A percentile compares a stretch with the other conserved stretches of the same genome.
Conservation (phyloP, 2,329 filamentous ascomycete genomes). For the Exophiala spinifera region DNA sequence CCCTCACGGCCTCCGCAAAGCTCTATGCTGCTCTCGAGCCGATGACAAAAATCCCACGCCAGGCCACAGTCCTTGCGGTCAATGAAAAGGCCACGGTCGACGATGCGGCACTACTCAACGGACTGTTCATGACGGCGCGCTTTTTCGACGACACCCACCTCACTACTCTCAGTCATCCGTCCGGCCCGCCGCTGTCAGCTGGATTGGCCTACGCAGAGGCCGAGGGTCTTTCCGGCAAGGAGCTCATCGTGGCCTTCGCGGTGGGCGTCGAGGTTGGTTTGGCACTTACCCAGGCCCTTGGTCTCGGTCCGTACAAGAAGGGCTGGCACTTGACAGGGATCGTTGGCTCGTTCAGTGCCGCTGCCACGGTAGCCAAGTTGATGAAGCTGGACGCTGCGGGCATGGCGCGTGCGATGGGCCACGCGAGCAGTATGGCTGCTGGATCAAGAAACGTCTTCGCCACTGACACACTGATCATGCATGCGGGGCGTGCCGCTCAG, state of each 20-base stretch:
- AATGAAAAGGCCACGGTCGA: conserved; percentile 1
- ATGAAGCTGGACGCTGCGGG: conserved; percentile 2
- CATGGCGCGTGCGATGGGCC: conserved; percentile 4
- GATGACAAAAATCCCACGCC: background rate
- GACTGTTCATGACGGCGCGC: conserved; percentile 4
- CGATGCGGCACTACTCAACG: conserved; percentile 8
- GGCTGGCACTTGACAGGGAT: conserved; percentile 8
- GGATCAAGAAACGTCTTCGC: conserved; percentile 7
- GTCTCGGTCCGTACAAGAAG: conserved; percentile 7
- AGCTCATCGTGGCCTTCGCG: background rate
- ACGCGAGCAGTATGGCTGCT: conserved; percentile 2
- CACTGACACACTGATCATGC: conserved; percentile 6
- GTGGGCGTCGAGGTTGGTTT: conserved; percentile 7
- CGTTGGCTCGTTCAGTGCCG: conserved; percentile 3
- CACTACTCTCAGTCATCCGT: conserved; percentile 2
- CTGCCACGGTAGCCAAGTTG: background rate
- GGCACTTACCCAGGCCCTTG: conserved; percentile 1
- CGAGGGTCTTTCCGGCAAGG: conserved; percentile 2
- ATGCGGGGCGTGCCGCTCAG: background rate
- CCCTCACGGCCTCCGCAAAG: conserved; percentile 4
- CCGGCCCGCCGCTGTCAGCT: conserved; percentile 5
- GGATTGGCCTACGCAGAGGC: conserved; percentile 5
- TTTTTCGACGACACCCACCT: conserved; percentile 10
- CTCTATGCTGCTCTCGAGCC: conserved; percentile 5
- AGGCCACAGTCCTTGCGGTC: conserved; percentile 4